These are phyloP conservation scores for Artemisia tridentata DNA, from an alignment of 129 eudicot genomes.

Conservation along the genomic window DNA sequence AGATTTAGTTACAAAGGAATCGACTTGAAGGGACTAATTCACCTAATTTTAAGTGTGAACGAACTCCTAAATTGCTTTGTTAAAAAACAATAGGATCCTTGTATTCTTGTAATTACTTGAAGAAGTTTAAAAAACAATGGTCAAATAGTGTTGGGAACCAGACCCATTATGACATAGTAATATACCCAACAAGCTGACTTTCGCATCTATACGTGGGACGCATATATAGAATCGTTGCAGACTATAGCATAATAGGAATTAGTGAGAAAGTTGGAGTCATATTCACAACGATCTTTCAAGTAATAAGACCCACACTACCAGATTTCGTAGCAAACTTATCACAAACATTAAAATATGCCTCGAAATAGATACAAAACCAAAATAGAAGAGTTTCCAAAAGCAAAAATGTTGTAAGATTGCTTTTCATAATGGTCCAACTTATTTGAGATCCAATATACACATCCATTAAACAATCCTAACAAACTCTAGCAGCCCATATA, in stretches of 20 bases:
- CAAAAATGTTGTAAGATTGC: not conserved
- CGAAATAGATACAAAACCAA: not conserved
- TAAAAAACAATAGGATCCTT: not conserved
- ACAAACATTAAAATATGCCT: not conserved
- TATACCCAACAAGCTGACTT: no score
- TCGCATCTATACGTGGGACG: no score
- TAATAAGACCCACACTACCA: constrained; percentile 6
- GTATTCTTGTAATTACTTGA: not conserved
- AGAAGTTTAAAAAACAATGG: not conserved
- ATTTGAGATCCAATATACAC: constrained; percentile 1
- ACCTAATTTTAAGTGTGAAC: constrained; percentile 3
- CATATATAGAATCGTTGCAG: not conserved
- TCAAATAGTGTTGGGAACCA: not conserved
- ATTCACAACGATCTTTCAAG: constrained; percentile 5
- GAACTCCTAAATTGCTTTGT: constrained; percentile 12
- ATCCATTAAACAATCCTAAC: constrained; percentile 2
- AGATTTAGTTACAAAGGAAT: not conserved
- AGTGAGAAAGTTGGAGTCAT: not conserved
- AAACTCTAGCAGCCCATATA: not conserved
- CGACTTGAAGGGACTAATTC: not conserved
- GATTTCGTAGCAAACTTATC: not conserved
- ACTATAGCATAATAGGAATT: constrained; percentile 2
- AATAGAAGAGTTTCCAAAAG: not conserved
- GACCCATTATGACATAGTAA: not conserved
- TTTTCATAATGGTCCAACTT: not conserved